phyloP scores from a whole-genome alignment of 2,329 filamentous ascomycete species.

The Phialophora tarda region DNA sequence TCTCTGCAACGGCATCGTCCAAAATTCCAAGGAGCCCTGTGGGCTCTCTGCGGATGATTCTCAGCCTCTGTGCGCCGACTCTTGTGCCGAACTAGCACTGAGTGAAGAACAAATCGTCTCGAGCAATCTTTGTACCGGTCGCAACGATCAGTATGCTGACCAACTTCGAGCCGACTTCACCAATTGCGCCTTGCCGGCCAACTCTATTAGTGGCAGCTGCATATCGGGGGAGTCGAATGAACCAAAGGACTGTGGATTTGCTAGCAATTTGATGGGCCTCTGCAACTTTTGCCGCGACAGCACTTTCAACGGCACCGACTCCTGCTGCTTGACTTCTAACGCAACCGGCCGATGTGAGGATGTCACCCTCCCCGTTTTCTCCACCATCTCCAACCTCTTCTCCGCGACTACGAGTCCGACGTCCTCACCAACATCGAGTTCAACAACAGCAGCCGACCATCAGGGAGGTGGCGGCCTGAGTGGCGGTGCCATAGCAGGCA shows the following conservation, averaged over 20 bases:
- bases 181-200: slow-evolving; percentile 81
- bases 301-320: slow-evolving; percentile 89
- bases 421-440: slow-evolving; percentile 69
- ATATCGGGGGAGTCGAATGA: slow-evolving; percentile 81
- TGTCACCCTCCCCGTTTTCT: slow-evolving; percentile 77
- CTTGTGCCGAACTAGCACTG: slow-evolving; percentile 83
- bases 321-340: slow-evolving; percentile 85
- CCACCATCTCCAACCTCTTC: slow-evolving; percentile 63
- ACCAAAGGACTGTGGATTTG: slow-evolving; percentile 83
- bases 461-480: slow-evolving; percentile 63
- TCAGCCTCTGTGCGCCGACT: slow-evolving; percentile 82
- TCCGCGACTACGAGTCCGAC: slow-evolving; percentile 67
- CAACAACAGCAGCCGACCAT: slow-evolving; percentile 55
- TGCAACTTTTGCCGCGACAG: slow-evolving; percentile 86
- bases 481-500: slow-evolving; percentile 88
- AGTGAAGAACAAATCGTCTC: slow-evolving; percentile 86
- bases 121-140: slow-evolving; percentile 74
- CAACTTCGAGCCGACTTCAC: slow-evolving; percentile 92
- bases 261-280: slow-evolving; percentile 71
- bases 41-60: slow-evolving; percentile 67
- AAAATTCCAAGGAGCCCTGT: slow-evolving; percentile 79
- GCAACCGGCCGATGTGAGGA: slow-evolving; percentile 74
- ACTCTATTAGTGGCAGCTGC: slow-evolving; percentile 76
- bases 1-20: slow-evolving; percentile 91
- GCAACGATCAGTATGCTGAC: slow-evolving; percentile 68